A percentile compares a stretch with the other conserved stretches of the same genome.
Conservation (phyloP, 139 green algal species). For the Parachlorella kessleri region DNA sequence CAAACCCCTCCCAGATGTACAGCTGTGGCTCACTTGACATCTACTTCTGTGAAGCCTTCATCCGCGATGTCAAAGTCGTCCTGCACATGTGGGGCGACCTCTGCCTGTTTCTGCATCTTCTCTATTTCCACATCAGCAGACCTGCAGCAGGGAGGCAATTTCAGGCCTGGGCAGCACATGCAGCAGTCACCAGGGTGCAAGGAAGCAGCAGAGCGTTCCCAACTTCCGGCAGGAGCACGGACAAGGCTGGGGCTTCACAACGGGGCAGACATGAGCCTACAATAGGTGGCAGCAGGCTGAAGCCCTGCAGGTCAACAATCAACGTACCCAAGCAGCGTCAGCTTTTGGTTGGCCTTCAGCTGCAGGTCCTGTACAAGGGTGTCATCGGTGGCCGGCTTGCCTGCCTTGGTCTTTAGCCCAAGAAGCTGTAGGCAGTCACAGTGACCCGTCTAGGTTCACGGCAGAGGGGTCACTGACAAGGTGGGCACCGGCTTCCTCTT, state of each 20-base stretch:
- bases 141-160: constrained; percentile 26
- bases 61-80: constrained; percentile 84
- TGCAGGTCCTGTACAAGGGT: constrained; percentile 49
- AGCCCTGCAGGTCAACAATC: no score
- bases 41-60: no score
- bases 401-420: constrained; percentile 71
- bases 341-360: constrained; percentile 65
- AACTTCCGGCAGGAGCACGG: background rate
- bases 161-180: background rate
- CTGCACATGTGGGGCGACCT: constrained; percentile 76
- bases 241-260: no score
- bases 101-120: constrained; percentile 41
- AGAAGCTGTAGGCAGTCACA: no score
- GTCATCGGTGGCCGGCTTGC: constrained; percentile 59
- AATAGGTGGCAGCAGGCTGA: no score
- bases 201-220: background rate
- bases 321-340: constrained; percentile 85
- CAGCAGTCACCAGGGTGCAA: background rate
- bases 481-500: no score
- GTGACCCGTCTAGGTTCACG: no score
- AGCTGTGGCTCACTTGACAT: no score
- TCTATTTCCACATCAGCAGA: constrained; percentile 67
- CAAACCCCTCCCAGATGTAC: no score
- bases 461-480: no score
- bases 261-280: no score